phyloP scores from a whole-genome alignment of 164 flowering plant species.

The Stephania japonica region DNA sequence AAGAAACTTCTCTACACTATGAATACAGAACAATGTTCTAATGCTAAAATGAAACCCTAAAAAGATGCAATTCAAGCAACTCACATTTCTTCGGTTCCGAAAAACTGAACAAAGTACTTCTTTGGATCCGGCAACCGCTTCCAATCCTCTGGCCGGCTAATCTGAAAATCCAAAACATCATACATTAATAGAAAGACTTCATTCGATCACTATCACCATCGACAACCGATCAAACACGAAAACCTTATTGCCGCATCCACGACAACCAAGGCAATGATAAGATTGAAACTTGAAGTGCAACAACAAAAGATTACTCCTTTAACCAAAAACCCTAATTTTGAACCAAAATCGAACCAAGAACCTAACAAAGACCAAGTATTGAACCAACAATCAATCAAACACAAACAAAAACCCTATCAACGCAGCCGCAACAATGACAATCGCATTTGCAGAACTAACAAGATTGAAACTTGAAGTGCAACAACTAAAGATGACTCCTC shows the following conservation, averaged over 20 bases:
- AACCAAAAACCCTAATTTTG: no score
- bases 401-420: neutral
- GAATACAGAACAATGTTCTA: neutral
- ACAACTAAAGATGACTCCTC: neutral
- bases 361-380: no score
- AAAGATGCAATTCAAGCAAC: conserved; percentile 17
- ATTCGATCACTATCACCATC: neutral
- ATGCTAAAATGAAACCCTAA: neutral
- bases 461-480: neutral
- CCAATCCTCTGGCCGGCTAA: conserved; percentile 92
- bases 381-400: no score
- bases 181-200: neutral
- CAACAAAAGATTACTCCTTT: no score
- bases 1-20: neutral
- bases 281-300: no score
- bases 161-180: conserved; percentile 39
- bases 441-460: neutral
- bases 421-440: neutral
- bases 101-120: conserved; percentile 86
- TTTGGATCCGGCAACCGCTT: conserved; percentile 67
- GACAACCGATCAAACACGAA: no score
- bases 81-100: conserved; percentile 93
- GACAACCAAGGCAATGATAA: no score
- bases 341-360: no score
- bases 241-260: no score